phyloP scores from a whole-genome alignment of 345 rosid genomes.

The Eucalyptus leucophloia region DNA sequence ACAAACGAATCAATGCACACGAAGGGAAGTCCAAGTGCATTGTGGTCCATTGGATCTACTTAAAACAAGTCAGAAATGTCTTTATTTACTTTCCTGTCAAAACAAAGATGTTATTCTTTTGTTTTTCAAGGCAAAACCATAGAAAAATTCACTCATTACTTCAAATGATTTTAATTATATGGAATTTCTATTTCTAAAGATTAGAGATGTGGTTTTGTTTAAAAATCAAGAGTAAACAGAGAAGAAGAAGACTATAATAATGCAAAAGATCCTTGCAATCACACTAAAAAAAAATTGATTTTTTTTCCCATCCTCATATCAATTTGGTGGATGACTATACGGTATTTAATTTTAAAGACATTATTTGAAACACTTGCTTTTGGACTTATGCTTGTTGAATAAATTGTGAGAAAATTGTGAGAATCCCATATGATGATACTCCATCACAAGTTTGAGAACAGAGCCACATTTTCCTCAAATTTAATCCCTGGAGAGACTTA shows the following conservation, averaged over 20 bases:
- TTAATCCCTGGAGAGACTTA: background rate
- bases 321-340: background rate
- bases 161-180: too few relatives aligned
- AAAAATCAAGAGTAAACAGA: background rate
- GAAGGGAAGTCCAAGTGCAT: background rate
- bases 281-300: background rate
- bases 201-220: too few relatives aligned
- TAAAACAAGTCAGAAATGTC: too few relatives aligned
- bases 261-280: background rate
- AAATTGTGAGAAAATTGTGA: background rate
- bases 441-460: background rate
- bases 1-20: background rate
- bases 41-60: background rate
- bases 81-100: too few relatives aligned
- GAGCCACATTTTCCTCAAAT: background rate
- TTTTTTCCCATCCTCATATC: background rate
- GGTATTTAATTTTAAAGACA: background rate
- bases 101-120: too few relatives aligned
- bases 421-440: background rate
- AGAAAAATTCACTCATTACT: too few relatives aligned
- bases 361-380: background rate
- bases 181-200: too few relatives aligned
- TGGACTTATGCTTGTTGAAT: fast-evolving
- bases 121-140: too few relatives aligned
- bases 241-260: background rate